Evolutionary conservation across 441 rosid species (phyloP).

Genomic region (Adansonia rubrostipa): DNA sequence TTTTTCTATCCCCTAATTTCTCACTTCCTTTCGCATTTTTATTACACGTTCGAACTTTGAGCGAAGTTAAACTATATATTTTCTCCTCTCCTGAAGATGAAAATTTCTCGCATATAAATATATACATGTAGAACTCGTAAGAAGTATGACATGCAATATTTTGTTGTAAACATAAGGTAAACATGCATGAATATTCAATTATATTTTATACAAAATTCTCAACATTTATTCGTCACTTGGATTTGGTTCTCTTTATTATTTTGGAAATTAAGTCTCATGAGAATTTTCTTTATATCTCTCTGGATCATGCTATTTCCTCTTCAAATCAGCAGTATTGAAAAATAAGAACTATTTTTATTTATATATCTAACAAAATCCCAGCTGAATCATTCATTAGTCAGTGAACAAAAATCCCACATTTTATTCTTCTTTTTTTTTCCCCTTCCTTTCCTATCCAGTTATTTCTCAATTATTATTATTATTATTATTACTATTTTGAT

Average conservation of each 20-base stretch:
- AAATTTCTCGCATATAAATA: not conserved
- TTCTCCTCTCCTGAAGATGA: not conserved
- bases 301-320: not conserved
- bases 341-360: no score
- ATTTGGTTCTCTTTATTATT: no score
- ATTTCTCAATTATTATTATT: no score
- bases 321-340: not conserved
- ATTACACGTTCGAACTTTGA: constrained; percentile 51
- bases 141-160: no score
- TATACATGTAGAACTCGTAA: not conserved
- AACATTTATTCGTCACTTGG: not conserved
- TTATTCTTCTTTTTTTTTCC: no score
- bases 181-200: not conserved
- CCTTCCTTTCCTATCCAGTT: no score
- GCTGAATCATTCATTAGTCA: not conserved
- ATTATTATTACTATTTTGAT: no score
- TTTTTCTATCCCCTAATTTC: constrained; percentile 42
- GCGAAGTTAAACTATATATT: constrained; percentile 36
- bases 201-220: not conserved
- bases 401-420: no score
- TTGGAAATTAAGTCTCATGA: not conserved
- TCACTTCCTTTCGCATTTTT: constrained; percentile 50
- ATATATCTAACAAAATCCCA: not conserved
- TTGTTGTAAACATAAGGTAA: no score
- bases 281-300: not conserved